Percentiles rank a stretch among this genome's conserved stretches.
phyloP scores from a whole-genome alignment of 345 rosid genomes.

The Cardamine resedifolia region DNA sequence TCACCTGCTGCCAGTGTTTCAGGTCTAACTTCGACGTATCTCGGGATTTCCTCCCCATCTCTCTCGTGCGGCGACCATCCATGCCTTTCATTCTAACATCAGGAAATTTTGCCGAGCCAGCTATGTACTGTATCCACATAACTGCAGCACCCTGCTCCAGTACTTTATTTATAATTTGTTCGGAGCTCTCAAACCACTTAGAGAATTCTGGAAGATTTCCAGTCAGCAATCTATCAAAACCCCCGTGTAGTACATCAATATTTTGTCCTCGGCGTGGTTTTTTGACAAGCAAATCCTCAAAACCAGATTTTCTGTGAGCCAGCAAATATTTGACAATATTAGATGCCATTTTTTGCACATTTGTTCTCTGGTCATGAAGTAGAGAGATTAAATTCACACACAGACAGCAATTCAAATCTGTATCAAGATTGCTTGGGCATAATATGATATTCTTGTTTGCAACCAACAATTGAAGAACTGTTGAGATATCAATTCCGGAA shows the following conservation, averaged over 20 bases:
- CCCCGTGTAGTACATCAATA: conserved; percentile 73
- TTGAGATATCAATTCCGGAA: conserved; percentile 59
- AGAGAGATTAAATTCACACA: conserved; percentile 79
- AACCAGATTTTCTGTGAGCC: conserved; percentile 72
- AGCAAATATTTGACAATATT: conserved; percentile 72
- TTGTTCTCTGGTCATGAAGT: conserved; percentile 69
- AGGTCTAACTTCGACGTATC: conserved; percentile 67
- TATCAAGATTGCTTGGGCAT: conserved; percentile 87
- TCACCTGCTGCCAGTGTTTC: conserved; percentile 80
- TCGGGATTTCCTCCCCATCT: conserved; percentile 77
- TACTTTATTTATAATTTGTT: conserved; percentile 61
- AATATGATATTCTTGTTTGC: conserved; percentile 80
- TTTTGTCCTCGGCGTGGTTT: conserved; percentile 74
- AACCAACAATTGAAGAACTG: conserved; percentile 76
- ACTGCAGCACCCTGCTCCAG: conserved; percentile 87
- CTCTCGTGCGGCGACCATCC: conserved; percentile 83
- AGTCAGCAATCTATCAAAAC: conserved; percentile 81
- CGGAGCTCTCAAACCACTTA: conserved; percentile 75
- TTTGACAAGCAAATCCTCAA: conserved; percentile 80
- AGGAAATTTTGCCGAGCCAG: conserved; percentile 88
- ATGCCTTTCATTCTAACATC: conserved; percentile 80
- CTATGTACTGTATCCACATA: conserved; percentile 85
- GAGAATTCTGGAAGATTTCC: conserved; percentile 62
- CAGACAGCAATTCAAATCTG: conserved; percentile 85
- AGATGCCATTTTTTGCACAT: conserved; percentile 72